Evolutionary conservation across 495 filamentous ascomycete genomes (phyloP), one percentile per base, ranked within the genome.

Genomic region (Daldinia bambusicola): DNA sequence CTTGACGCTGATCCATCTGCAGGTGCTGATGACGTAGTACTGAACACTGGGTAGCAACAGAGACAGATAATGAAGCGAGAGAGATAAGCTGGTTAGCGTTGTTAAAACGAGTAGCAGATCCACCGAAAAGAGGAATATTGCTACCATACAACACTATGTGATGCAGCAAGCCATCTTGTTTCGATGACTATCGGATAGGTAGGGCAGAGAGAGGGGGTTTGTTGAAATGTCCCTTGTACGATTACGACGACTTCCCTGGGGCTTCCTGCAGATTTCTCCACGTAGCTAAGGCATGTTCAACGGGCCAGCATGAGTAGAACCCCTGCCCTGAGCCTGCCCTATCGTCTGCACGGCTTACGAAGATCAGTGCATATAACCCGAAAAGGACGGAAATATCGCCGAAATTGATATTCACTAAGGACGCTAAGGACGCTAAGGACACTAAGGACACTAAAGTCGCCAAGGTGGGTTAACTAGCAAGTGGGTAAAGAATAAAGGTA

Each of bases 181-280:
- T 26, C 3, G 26, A 26, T 26, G 26, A 26, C 26, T 26, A 26
- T 3, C 26, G 3, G 26, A 4, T 2, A 20, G 41, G 18, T 45
- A 45, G 41, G 41, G 41, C n/a, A 45, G 40, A 43, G 6, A 16
- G 40, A 43, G 40, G 40, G n/a, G 40, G 40, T n/a, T n/a, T n/a
- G 40, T 26, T 26, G 26, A 12, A 38, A 45, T 45, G 9, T 45
- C 41, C 41, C 41, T 45, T 45, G 14, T 18, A 16, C 16, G 41
- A 45, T 45, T 45, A 45, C 41, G 41, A 45, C n/a, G 41, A 45
- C 41, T 45, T 20, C 16, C 41, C 16, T 16, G n/a, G 41, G 41
- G 0, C 16, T 45, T 20, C 4, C 41, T 9, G 41, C 16, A 8
- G 7, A 26, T 26, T 26, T 26, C 26, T 26, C 26, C 26, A 26